Conservation (phyloP, 2,329 filamentous ascomycete genomes). For the Knufia fluminis region DNA sequence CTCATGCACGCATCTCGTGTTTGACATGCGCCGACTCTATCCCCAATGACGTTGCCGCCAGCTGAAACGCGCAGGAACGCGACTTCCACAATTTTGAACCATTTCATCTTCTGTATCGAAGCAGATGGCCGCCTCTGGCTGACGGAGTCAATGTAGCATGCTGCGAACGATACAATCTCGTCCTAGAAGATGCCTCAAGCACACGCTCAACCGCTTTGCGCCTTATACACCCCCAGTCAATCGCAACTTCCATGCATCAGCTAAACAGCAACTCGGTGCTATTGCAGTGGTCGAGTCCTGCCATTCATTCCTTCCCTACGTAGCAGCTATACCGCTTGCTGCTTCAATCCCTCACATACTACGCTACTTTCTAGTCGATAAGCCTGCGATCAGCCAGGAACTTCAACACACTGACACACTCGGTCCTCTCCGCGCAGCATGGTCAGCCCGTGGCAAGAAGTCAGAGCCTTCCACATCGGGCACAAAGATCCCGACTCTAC, state of each 20-base stretch:
- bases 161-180: neutral
- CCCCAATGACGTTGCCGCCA: constrained; percentile 1
- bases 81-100: neutral
- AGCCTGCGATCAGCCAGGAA: neutral
- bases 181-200: neutral
- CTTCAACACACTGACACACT: neutral
- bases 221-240: neutral
- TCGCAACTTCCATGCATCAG: neutral
- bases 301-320: neutral
- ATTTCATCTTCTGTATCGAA: no score
- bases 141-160: neutral
- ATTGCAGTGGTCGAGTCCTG: neutral
- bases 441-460: neutral
- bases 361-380: neutral
- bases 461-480: no score
- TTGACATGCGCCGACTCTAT: no score
- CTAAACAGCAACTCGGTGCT: neutral
- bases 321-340: neutral
- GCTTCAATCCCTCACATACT: neutral
- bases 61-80: neutral
- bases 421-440: neutral
- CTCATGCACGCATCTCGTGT: neutral
- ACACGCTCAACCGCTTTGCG: neutral
- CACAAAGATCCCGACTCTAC: no score
- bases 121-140: no score